phyloP scores from a whole-genome alignment of 768 basidiomycete genomes.

The Xerocomellus dryophilus region DNA sequence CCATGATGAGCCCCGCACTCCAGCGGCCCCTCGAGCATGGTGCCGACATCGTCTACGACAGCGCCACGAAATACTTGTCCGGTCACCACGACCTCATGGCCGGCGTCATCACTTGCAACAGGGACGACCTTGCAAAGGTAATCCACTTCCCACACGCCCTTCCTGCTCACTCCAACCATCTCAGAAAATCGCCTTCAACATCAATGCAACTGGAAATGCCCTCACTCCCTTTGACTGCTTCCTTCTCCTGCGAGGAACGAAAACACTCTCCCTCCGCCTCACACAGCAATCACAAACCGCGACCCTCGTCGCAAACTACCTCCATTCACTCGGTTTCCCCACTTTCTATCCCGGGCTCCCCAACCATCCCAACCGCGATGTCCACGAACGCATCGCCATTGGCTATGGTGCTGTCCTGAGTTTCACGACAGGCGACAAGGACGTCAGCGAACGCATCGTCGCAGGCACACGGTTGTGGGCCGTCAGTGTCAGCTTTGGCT shows the following conservation, averaged over 20 bases:
- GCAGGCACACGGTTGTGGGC: constrained; percentile 93
- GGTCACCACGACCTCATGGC: constrained; percentile 99
- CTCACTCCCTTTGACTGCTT: constrained; percentile 95
- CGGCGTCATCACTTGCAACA: constrained; percentile 87
- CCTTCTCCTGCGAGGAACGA: constrained; percentile 91
- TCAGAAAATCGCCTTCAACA: constrained; percentile 84
- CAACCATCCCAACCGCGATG: constrained; percentile 74
- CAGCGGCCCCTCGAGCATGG: constrained; percentile 94
- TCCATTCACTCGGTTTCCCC: constrained; percentile 79
- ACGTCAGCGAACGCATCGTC: constrained; percentile 87
- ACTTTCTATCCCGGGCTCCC: constrained; percentile 91
- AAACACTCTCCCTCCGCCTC: constrained; percentile 95
- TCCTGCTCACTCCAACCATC: not conserved
- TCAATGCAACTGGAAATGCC: constrained; percentile 93
- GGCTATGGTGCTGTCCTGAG: constrained; percentile 93
- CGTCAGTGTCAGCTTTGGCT: constrained; percentile 96
- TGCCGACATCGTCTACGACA: constrained; percentile 96
- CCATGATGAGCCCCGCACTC: constrained; percentile 99
- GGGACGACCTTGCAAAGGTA: constrained; percentile 87
- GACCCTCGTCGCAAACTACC: constrained; percentile 80
- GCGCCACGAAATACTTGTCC: constrained; percentile 94
- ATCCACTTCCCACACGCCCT: not conserved
- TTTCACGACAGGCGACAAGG: constrained; percentile 91
- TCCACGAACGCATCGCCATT: constrained; percentile 88
- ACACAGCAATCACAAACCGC: constrained; percentile 87